phyloP scores from a whole-genome alignment of 768 basidiomycete species.

The Lentinula sp. region DNA sequence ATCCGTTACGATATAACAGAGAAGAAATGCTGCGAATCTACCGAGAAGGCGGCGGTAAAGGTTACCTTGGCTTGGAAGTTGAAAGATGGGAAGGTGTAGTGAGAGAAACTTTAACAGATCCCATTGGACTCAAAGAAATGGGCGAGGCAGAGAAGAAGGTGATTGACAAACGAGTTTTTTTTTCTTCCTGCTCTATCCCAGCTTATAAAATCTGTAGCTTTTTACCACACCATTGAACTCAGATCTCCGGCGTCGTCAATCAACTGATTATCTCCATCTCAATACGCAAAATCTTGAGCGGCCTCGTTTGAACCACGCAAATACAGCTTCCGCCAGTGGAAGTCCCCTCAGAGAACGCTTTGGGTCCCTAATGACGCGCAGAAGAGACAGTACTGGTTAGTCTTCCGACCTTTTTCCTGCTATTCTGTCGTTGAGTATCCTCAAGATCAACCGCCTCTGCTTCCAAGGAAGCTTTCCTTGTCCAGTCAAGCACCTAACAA shows the following conservation, averaged over 20 bases:
- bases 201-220: conserved; percentile 41
- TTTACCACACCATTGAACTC: conserved; percentile 82
- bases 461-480: conserved; percentile 66
- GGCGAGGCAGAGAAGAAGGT: conserved; percentile 87
- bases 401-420: conserved; percentile 7
- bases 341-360: conserved; percentile 68
- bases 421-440: conserved; percentile 12
- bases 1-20: conserved; percentile 84
- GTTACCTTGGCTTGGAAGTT: conserved; percentile 76
- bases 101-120: conserved; percentile 66
- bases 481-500: conserved; percentile 50
- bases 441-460: conserved; percentile 49
- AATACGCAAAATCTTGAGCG: conserved; percentile 50
- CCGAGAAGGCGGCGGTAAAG: conserved; percentile 68
- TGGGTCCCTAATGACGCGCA: conserved; percentile 48
- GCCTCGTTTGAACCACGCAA: conserved; percentile 47
- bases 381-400: conserved; percentile 67
- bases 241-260: conserved; percentile 81
- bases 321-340: conserved; percentile 31
- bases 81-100: conserved; percentile 89
- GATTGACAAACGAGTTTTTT: conserved; percentile 13
- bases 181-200: conserved; percentile 13
- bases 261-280: conserved; percentile 62
- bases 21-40: conserved; percentile 82
- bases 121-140: conserved; percentile 74